phyloP scores from a whole-genome alignment of 2,329 filamentous ascomycete genomes.

The Orbilia brochopaga region DNA sequence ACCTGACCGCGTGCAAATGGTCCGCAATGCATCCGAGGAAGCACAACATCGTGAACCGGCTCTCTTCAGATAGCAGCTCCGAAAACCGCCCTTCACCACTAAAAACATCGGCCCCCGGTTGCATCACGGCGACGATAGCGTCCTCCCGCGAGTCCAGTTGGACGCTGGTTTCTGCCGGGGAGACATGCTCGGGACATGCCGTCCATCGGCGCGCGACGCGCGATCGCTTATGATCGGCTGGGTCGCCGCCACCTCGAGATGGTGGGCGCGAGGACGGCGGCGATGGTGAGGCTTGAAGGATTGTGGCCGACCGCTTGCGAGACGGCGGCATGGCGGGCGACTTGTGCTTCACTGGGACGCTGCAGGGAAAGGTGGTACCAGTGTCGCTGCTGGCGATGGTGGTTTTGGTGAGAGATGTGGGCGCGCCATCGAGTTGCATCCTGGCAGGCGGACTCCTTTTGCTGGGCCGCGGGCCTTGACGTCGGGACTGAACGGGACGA shows the following conservation, averaged over 20 bases:
- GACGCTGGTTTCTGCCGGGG: constrained; percentile 51
- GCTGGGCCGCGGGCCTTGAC: constrained; percentile 3
- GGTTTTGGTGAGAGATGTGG: constrained; percentile 25
- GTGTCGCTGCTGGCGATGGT: constrained; percentile 13
- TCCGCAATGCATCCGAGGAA: constrained; percentile 54
- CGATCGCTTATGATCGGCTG: constrained; percentile 44
- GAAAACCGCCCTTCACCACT: constrained; percentile 48
- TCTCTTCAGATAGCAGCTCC: constrained; percentile 47
- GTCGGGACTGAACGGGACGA: neutral
- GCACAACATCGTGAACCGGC: constrained; percentile 54
- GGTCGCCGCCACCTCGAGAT: constrained; percentile 27
- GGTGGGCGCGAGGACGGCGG: constrained; percentile 47
- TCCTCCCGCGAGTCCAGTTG: constrained; percentile 51
- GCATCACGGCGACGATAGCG: constrained; percentile 50
- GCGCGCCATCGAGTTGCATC: constrained; percentile 46
- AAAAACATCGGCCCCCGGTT: constrained; percentile 47
- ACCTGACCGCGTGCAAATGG: constrained; percentile 53
- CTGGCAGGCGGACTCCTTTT: constrained; percentile 16
- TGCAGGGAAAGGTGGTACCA: too few relatives aligned
- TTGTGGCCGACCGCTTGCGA: constrained; percentile 46
- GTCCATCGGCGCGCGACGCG: constrained; percentile 47
- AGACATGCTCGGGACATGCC: constrained; percentile 41
- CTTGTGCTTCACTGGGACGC: constrained; percentile 15
- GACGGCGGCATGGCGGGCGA: constrained; percentile 27
- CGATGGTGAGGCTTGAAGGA: constrained; percentile 38